Evolutionary conservation across 805 yeast genomes (phyloP).

Genomic region (Saturnispora gosingensis): DNA sequence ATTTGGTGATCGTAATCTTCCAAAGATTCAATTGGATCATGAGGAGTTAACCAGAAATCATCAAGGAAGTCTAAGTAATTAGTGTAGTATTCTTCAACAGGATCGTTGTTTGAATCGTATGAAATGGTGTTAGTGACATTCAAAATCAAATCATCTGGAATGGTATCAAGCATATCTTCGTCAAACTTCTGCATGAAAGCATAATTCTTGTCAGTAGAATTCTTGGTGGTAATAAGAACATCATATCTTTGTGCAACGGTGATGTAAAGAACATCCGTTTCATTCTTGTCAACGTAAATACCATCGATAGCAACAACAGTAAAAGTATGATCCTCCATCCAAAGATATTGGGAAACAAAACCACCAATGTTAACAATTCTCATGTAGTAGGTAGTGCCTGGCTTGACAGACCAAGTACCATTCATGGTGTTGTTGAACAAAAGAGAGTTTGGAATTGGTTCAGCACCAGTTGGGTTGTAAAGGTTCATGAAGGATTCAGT

Average conservation of each 20-base stretch:
- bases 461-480: slow-evolving; percentile 95
- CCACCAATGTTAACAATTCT: slow-evolving; percentile 84
- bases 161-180: slow-evolving; percentile 67
- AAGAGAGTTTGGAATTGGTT: slow-evolving; percentile 82
- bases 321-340: slow-evolving; percentile 80
- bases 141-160: slow-evolving; percentile 54
- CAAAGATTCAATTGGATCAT: too few relatives aligned
- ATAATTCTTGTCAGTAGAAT: slow-evolving; percentile 50
- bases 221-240: slow-evolving; percentile 66
- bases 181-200: slow-evolving; percentile 81
- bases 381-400: slow-evolving; percentile 75
- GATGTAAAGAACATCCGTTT: slow-evolving; percentile 63
- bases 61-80: slow-evolving; percentile 53
- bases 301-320: slow-evolving; percentile 92
- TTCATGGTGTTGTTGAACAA: slow-evolving; percentile 77
- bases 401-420: slow-evolving; percentile 69
- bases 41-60: slow-evolving; percentile 71
- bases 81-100: slow-evolving; percentile 35
- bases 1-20: slow-evolving; percentile 64
- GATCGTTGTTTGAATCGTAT: slow-evolving; percentile 33
- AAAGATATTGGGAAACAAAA: slow-evolving; percentile 81
- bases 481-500: slow-evolving; percentile 50
- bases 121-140: slow-evolving; percentile 71
- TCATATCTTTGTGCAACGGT: slow-evolving; percentile 91
- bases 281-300: slow-evolving; percentile 31